Conservation (phyloP, 768 basidiomycete genomes). For the Lactarius hengduanensis region DNA sequence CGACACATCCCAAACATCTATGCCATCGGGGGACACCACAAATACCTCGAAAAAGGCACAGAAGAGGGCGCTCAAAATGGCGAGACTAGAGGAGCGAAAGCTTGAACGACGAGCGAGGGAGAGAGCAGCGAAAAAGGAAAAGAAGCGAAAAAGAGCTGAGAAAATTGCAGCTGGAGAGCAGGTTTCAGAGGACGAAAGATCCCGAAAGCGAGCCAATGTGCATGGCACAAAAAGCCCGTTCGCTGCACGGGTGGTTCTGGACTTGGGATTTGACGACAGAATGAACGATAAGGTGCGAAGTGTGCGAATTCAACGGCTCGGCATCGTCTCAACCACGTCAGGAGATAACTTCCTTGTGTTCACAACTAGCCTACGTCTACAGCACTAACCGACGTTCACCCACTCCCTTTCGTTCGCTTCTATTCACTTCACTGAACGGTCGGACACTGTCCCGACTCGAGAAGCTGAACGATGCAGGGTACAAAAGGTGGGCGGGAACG, state of each 20-base stretch:
- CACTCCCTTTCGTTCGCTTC: slow-evolving; percentile 64
- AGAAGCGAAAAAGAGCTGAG: slow-evolving; percentile 58
- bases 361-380: slow-evolving; percentile 91
- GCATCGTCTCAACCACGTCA: slow-evolving; percentile 36
- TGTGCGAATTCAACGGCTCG: neutral
- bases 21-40: neutral
- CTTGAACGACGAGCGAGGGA: slow-evolving; percentile 73
- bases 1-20: neutral
- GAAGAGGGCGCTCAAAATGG: slow-evolving; percentile 73
- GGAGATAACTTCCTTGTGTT: slow-evolving; percentile 89
- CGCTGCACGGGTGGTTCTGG: slow-evolving; percentile 71
- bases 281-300: slow-evolving; percentile 89
- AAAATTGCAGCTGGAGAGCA: slow-evolving; percentile 66
- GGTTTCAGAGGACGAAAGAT: slow-evolving; percentile 44
- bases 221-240: slow-evolving; percentile 33
- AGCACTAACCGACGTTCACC: slow-evolving; percentile 76
- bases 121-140: slow-evolving; percentile 73
- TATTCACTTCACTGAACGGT: slow-evolving; percentile 81
- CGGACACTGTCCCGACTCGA: slow-evolving; percentile 65
- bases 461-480: slow-evolving; percentile 58
- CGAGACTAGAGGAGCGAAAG: slow-evolving; percentile 63
- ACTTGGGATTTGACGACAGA: slow-evolving; percentile 88
- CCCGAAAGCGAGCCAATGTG: slow-evolving; percentile 33
- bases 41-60: slow-evolving; percentile 66
- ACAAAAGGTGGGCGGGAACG: slow-evolving; percentile 77